These are phyloP conservation scores for Panaeolus cyanescens DNA, from an alignment of 768 basidiomycete genomes.

Conservation along the genomic window DNA sequence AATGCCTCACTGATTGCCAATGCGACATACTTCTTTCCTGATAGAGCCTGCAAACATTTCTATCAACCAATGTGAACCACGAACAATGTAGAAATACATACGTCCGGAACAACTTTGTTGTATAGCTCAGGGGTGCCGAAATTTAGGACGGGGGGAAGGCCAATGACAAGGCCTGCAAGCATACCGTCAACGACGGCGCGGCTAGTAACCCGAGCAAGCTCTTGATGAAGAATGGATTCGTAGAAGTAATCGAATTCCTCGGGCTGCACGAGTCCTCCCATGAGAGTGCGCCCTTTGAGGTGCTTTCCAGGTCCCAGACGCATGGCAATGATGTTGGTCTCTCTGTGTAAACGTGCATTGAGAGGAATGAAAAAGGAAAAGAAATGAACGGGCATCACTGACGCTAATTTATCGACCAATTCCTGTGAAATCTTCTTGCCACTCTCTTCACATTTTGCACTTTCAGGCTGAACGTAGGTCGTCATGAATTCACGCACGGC, in stretches of 20 bases:
- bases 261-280: constrained; percentile 74
- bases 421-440: constrained; percentile 86
- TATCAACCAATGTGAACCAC: not conserved
- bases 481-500: constrained; percentile 77
- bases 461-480: constrained; percentile 75
- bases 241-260: constrained; percentile 96
- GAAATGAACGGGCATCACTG: constrained; percentile 25
- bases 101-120: constrained; percentile 69
- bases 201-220: constrained; percentile 81
- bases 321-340: constrained; percentile 74
- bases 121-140: constrained; percentile 79
- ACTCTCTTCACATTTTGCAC: constrained; percentile 76
- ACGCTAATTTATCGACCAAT: constrained; percentile 86
- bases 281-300: constrained; percentile 72
- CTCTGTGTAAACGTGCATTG: not conserved
- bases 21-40: constrained; percentile 83
- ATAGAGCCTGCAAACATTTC: constrained; percentile 36
- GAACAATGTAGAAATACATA: constrained; percentile 27
- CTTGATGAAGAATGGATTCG: constrained; percentile 81
- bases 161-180: constrained; percentile 80
- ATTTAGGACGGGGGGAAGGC: constrained; percentile 88
- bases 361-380: not conserved
- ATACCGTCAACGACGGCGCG: constrained; percentile 89
- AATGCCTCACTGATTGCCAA: constrained; percentile 95
- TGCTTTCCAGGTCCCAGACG: constrained; percentile 90